Evolutionary conservation across 2,329 filamentous ascomycete genomes (phyloP), one percentile per base, ranked within the genome.

Genomic region (Cladosporium sp.): DNA sequence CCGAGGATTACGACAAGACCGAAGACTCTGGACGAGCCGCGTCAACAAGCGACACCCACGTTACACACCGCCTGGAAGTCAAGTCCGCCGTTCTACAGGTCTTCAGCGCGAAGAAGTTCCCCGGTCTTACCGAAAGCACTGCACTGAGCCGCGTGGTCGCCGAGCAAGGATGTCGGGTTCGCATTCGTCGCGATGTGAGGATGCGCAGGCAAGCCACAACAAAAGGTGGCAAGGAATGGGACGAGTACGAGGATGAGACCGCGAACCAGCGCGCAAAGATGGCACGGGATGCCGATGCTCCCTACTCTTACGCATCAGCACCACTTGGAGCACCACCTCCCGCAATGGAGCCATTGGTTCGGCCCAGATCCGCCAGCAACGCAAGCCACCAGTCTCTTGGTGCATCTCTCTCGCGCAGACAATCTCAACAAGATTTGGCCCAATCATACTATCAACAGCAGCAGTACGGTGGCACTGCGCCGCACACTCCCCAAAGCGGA

Each of bases 91-190:
- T 88, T 0, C 97, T 98, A 68, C 84, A 82, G 42, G 93, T 97
- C 36, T 97, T 80, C 74, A 96, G 91, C 61, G 93, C 93, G 45
- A 98, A 97, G 83, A 97, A 96, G 74, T 98, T 98, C 72, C 93
- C 93, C 13, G 93, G 92, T 15, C 75, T 97, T 52, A 85, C 87
- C 38, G 88, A 93, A 68, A 96, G 90, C 72, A 98, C 93, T 0
- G 75, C 80, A 11, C 76, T 97, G 43, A 96, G 91, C 70, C 86
- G 91, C 55, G 86, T 88, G 30, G 90, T 98, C 38, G 91, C 92
- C 15, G 92, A 98, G 69, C 93, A 98, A 70, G 93, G 93, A 52
- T 97, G 93, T 69, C 88, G 92, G 58, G 93, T 98, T 22, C 86
- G 93, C 39, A 98, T 98, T 62, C 83, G 93, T 50, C 87, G 93